phyloP scores from a whole-genome alignment of 2,329 filamentous ascomycete genomes.

The Pseudocercospora vitis region DNA sequence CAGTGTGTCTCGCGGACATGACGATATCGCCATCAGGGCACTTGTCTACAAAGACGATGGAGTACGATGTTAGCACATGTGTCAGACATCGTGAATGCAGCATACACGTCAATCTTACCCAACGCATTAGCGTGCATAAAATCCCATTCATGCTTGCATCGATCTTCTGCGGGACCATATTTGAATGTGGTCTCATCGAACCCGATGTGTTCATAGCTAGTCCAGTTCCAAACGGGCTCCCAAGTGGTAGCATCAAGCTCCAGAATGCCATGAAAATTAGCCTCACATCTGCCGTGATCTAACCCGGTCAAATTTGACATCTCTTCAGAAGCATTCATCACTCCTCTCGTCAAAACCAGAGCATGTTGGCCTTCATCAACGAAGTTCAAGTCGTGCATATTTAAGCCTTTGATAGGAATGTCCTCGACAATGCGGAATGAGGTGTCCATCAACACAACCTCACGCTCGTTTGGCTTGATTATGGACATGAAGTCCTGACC shows the following conservation, averaged over 20 bases:
- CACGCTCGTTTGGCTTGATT: background rate
- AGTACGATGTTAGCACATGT: too few species aligned
- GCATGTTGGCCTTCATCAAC: conserved; percentile 11
- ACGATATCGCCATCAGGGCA: conserved; percentile 50
- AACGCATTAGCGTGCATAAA: conserved; percentile 39
- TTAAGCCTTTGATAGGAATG: background rate
- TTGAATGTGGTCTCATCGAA: conserved; percentile 17
- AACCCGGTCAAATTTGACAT: conserved; percentile 2
- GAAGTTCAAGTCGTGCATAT: conserved; percentile 16
- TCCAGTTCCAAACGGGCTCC: conserved; percentile 38
- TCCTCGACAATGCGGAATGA: conserved; percentile 8
- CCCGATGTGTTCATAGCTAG: conserved; percentile 22
- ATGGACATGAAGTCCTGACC: conserved; percentile 10
- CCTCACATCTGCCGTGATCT: conserved; percentile 6
- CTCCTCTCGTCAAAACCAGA: conserved; percentile 11
- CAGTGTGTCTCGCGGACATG: conserved; percentile 52
- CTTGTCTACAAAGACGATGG: too few species aligned
- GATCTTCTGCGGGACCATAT: background rate
- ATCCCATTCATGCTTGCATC: conserved; percentile 17
- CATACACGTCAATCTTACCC: too few species aligned
- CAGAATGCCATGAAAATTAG: conserved; percentile 34
- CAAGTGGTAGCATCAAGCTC: conserved; percentile 39
- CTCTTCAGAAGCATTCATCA: conserved; percentile 9
- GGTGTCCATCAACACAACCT: conserved; percentile 5
- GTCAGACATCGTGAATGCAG: too few species aligned